Evolutionary conservation across 208 protist genomes (phyloP).

Genomic region (Leishmania major): DNA sequence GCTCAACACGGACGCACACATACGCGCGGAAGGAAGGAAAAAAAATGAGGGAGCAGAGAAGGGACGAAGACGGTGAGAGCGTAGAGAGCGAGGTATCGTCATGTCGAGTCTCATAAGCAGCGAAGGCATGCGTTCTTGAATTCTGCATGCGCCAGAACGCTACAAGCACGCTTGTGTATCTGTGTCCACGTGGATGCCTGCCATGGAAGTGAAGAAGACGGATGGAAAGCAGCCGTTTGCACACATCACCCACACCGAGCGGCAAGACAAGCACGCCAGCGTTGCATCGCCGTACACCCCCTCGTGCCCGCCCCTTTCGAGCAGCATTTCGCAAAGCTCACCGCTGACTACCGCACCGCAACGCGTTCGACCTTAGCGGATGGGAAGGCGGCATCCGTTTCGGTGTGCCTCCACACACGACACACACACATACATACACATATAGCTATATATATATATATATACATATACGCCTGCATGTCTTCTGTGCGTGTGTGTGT

Average conservation of each 20-base stretch:
- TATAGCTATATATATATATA: not conserved
- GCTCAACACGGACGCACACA: not conserved
- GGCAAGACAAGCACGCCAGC: not conserved
- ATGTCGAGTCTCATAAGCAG: not conserved
- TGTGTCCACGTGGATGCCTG: not conserved
- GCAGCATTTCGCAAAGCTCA: not conserved
- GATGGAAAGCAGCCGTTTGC: not conserved
- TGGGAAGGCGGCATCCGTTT: not conserved
- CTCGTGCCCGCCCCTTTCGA: not conserved
- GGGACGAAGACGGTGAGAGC: not conserved
- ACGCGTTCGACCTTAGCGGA: not conserved
- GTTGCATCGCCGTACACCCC: not conserved
- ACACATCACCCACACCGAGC: not conserved
- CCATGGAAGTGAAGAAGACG: not conserved
- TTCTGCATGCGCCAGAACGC: not conserved
- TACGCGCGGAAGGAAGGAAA: not conserved
- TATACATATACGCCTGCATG: not conserved
- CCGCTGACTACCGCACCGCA: not conserved
- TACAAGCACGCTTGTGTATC: not conserved
- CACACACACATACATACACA: not conserved
- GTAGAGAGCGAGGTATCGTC: not conserved
- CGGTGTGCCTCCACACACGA: not conserved
- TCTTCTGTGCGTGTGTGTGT: not conserved
- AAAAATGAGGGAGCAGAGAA: conserved; percentile 5
- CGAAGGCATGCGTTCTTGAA: not conserved